phyloP scores from a whole-genome alignment of 495 filamentous ascomycete genomes.

The Eremomyces bilateralis region DNA sequence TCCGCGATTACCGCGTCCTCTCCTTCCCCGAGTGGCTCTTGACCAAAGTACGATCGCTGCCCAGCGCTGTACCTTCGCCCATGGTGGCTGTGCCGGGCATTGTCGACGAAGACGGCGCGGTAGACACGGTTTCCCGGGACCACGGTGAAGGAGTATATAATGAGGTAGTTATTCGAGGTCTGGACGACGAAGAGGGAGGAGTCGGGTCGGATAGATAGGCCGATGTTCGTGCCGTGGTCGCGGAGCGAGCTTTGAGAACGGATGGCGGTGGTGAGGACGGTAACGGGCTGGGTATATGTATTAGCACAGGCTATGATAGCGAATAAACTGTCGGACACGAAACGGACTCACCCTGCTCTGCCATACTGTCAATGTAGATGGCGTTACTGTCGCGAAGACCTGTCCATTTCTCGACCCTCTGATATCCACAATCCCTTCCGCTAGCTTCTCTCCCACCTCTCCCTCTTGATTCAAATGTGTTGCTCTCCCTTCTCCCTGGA shows the following conservation, averaged over 20 bases:
- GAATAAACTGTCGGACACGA: neutral
- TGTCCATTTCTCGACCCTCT: slow-evolving; percentile 62
- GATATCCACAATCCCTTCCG: slow-evolving; percentile 38
- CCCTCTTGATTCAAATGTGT: neutral
- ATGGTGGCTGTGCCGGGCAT: slow-evolving; percentile 48
- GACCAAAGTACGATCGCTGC: slow-evolving; percentile 16
- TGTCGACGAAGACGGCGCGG: slow-evolving; percentile 48
- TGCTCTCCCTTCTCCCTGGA: slow-evolving; percentile 1
- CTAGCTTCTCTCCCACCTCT: slow-evolving; percentile 7
- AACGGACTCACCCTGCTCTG: slow-evolving; percentile 53
- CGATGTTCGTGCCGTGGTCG: slow-evolving; percentile 68
- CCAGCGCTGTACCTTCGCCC: slow-evolving; percentile 30
- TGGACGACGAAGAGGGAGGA: slow-evolving; percentile 83
- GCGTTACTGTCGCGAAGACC: slow-evolving; percentile 75
- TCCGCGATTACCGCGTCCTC: slow-evolving; percentile 69
- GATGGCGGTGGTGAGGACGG: slow-evolving; percentile 39
- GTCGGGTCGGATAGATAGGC: slow-evolving; percentile 74
- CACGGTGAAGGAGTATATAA: slow-evolving; percentile 82
- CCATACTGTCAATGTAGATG: slow-evolving; percentile 69
- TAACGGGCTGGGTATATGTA: slow-evolving; percentile 1
- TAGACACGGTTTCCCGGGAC: slow-evolving; percentile 70
- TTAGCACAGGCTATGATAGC: too few species aligned
- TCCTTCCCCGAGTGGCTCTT: slow-evolving; percentile 37
- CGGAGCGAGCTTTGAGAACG: slow-evolving; percentile 63
- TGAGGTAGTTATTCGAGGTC: slow-evolving; percentile 66